Conservation (phyloP, 306 rosid genomes). For the Fragaria ananassa region DNA sequence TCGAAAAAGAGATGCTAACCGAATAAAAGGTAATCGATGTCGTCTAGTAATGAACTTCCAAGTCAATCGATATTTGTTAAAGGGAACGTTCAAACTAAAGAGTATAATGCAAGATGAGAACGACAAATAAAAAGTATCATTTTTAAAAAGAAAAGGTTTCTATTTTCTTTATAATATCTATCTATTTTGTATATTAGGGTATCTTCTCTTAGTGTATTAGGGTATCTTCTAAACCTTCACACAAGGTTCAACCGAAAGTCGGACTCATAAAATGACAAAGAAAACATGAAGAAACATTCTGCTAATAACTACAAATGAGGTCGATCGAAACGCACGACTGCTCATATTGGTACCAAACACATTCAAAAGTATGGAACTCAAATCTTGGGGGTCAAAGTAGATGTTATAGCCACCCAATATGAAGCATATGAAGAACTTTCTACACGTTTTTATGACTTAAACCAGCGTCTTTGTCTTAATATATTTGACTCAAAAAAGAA, state of each 20-base stretch:
- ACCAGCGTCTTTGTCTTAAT: neutral
- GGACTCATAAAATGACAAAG: neutral
- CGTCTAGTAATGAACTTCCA: neutral
- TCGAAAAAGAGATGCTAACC: neutral
- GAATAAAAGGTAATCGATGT: neutral
- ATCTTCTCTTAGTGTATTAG: constrained; percentile 24
- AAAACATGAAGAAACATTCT: constrained; percentile 7
- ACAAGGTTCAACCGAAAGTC: constrained; percentile 44
- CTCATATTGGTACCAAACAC: neutral
- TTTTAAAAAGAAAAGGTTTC: neutral
- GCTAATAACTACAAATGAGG: constrained; percentile 14
- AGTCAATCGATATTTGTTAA: too few relatives aligned
- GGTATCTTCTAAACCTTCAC: constrained; percentile 34
- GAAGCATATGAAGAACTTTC: constrained; percentile 4
- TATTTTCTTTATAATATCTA: neutral
- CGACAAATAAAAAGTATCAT: neutral
- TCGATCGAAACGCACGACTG: neutral
- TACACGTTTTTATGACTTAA: constrained; percentile 39
- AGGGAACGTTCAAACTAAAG: neutral
- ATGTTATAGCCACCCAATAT: neutral
- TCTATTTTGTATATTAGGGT: neutral
- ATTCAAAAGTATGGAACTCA: neutral
- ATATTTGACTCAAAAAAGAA: constrained; percentile 17
- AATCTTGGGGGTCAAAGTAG: neutral
- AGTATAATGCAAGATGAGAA: neutral